phyloP scores from a whole-genome alignment of 257 asterid genomes.

The Nicotiana attenuata region DNA sequence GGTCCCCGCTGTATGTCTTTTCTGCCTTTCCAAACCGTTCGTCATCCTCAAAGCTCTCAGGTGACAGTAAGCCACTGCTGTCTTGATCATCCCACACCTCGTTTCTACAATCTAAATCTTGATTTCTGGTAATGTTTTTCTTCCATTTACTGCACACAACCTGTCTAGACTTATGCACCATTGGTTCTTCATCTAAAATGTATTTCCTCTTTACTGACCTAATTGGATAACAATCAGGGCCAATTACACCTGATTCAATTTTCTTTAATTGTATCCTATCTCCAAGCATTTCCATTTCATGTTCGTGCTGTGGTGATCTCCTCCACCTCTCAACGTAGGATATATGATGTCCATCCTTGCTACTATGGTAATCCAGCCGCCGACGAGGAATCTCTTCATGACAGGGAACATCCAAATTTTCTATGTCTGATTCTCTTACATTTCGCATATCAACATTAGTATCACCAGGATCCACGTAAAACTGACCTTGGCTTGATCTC shows the following conservation, averaged over 20 bases:
- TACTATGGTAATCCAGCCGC: slow-evolving; percentile 12
- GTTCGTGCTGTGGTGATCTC: slow-evolving; percentile 4
- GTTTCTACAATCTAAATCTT: slow-evolving; percentile 15
- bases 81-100: slow-evolving; percentile 17
- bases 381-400: slow-evolving; percentile 11
- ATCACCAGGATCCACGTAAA: slow-evolving; percentile 8
- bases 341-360: slow-evolving; percentile 9
- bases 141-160: slow-evolving; percentile 5
- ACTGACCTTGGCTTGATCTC: slow-evolving; percentile 2
- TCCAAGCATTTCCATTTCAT: slow-evolving; percentile 13
- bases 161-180: slow-evolving; percentile 9
- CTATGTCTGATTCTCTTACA: slow-evolving; percentile 12
- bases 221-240: background rate
- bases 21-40: background rate
- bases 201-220: slow-evolving; percentile 20
- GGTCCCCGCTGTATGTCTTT: background rate
- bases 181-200: slow-evolving; percentile 17
- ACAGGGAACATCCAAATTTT: background rate
- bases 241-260: slow-evolving; percentile 11
- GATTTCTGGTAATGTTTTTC: background rate
- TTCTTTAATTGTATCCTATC: slow-evolving; percentile 4
- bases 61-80: background rate
- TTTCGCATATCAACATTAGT: slow-evolving; percentile 3
- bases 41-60: slow-evolving; percentile 13
- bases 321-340: slow-evolving; percentile 20